phyloP scores from a whole-genome alignment of 768 basidiomycete genomes.

The Boletus patriciae region DNA sequence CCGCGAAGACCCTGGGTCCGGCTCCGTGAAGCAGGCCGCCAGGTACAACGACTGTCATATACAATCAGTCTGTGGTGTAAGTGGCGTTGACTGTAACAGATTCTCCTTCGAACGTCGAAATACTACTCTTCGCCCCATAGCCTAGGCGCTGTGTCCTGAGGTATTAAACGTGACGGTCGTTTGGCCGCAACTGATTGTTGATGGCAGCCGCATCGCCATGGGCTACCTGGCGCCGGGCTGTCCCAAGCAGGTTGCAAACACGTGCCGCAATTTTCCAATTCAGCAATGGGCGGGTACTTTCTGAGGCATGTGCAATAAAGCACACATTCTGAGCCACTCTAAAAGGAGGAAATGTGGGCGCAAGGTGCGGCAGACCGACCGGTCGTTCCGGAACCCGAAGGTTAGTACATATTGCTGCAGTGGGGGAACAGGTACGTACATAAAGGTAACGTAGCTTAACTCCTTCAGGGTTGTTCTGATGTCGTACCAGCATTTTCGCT shows the following conservation, averaged over 20 bases:
- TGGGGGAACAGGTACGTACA: constrained; percentile 12
- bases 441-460: constrained; percentile 27
- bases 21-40: constrained; percentile 1
- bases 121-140: neutral
- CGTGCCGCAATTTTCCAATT: neutral
- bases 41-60: neutral
- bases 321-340: neutral
- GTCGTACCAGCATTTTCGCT: constrained; percentile 15
- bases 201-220: neutral
- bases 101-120: neutral
- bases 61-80: no score
- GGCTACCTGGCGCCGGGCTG: neutral
- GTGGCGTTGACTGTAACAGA: neutral
- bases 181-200: neutral
- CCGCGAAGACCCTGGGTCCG: neutral
- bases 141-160: neutral
- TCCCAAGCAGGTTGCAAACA: neutral
- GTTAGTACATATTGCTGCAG: neutral
- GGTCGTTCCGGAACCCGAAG: neutral
- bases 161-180: neutral
- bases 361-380: neutral
- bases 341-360: constrained; percentile 1
- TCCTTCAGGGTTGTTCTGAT: constrained; percentile 36
- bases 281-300: neutral
- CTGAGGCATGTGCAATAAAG: neutral